Base-by-base conservation (phyloP, 1,139 yeast genomes). In the Protomyces arabidopsidicola region DNA sequence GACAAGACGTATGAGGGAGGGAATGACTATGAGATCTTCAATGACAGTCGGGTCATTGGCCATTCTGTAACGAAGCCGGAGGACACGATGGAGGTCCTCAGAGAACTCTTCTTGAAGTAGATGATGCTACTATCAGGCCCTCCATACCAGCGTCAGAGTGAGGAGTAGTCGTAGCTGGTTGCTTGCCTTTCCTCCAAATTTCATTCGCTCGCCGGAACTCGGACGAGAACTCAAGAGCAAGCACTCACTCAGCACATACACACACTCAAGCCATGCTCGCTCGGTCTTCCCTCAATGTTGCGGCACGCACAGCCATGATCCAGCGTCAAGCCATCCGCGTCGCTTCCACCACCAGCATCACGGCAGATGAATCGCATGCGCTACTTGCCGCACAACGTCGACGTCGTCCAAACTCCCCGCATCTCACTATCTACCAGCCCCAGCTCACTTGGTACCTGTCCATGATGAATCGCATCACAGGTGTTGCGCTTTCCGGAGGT, bases 1-100 rank as follows among this genome's bases (percentile, higher is more conserved):
- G 99, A 93, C 83, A 93, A 93, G 84, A 83, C 96, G 70, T 88
- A 87, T 81, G 80, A 66, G 80, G 99, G 99, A 74, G 98, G 99
- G 79, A 93, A 93, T 79, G 99, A 93, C 80, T 93, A 86, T 78
- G 98, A 95, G 82, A 93, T 93, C 76, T 95, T 87, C 82, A 80
- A 77, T 71, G 98, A 95, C 77, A 78, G 81, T 65, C 88, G 98
- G 84, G 90, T 97, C 71, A 86, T 88, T 71, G 99, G 98, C 71
- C 98, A 95, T 75, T 84, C 98, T 67, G 98, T 93, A 71, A 81
- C 82, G 72, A 79, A 82, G 71, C 99, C 99, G 69, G 87, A 78
- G 55, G 98, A 95, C 76, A 93, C 99, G 71, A 85, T 84, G 71
- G 83, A 78, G 71, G 87, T 88, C 78, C 84, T 95, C 78, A 87